phyloP scores from a whole-genome alignment of 176 grass and related monocot species.

The Hordeum marinum region DNA sequence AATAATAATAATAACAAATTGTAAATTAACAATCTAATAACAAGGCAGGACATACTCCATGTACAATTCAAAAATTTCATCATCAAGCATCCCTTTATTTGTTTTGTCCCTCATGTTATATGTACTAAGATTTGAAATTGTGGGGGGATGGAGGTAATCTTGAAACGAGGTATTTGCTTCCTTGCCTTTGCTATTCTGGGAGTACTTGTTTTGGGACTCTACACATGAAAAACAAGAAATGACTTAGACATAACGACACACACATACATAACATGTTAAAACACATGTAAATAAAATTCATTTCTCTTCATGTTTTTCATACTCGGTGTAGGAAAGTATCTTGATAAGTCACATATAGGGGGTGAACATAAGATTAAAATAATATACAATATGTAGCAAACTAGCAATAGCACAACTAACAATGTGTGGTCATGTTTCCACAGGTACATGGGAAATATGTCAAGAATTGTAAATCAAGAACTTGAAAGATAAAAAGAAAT shows the following conservation, averaged over 20 bases:
- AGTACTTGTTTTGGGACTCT: slow-evolving; percentile 39
- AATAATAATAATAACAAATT: not conserved
- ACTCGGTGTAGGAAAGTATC: not conserved
- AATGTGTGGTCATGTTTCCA: not conserved
- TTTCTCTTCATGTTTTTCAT: not conserved
- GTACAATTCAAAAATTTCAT: slow-evolving; percentile 63
- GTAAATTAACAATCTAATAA: not conserved
- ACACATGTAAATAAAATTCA: not conserved
- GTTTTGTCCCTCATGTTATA: slow-evolving; percentile 23
- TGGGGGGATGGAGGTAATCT: slow-evolving; percentile 27
- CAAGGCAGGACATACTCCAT: slow-evolving; percentile 63
- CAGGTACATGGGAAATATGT: not conserved
- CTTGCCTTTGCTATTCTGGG: slow-evolving; percentile 31
- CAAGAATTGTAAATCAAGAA: not conserved
- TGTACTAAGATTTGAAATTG: slow-evolving; percentile 24
- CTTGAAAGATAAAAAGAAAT: not conserved
- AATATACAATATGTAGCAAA: not conserved
- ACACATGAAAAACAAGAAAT: slow-evolving; percentile 2
- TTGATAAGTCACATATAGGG: not conserved
- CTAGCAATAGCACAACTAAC: not conserved
- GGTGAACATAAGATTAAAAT: not conserved
- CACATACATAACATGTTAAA: not conserved
- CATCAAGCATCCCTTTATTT: slow-evolving; percentile 49
- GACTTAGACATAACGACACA: not conserved
- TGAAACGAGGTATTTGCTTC: slow-evolving; percentile 28